Evolutionary conservation across 768 basidiomycete genomes (phyloP), one percentile per base, ranked within the genome.

Genomic region (Lentinula edodes): DNA sequence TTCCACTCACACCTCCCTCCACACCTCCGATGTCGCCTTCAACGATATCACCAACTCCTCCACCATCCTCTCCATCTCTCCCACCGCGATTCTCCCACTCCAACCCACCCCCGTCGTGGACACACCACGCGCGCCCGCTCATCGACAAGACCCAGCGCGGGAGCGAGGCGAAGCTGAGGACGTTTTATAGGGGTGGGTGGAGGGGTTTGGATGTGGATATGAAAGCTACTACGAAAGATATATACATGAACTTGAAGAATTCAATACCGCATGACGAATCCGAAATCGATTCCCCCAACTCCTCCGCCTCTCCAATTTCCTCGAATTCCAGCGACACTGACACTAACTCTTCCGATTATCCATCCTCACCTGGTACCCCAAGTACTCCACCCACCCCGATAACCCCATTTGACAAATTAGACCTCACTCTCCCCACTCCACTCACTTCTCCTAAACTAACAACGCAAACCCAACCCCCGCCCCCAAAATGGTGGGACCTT

Each of bases 101-200:
- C 34, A 75, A 76, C 58, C 82, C 78, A 9, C 83, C 82, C 18
- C 82, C 83, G 5, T 75, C 81, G 63, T 84, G 80, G 80, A 63
- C 58, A 2, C 56, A 69, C 71, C 38, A 56, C 41, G 83, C 67
- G 56, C 83, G 65, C 72, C 70, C 57, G 64, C 67, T 70, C 51
- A 74, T 65, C 68, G 78, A 69, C 63, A 74, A 63, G 57, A 66
- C 71, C 0, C 42, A 53, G 18, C 75, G 72, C 0, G 77, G 78
- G 16, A 71, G 71, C 61, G 62, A 74, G 48, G 74, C 71, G 62
- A 72, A 74, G 23, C 48, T 66, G 12, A 60, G 61, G 4, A 41
- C 35, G 61, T 80, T 90, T 46, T 72, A 85, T 55, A 74, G 72
- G 16, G 82, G 85, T 13, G 83, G 82, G n/a, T 91, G 89, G 89